Percentiles rank a stretch among this genome's conserved stretches.
Evolutionary conservation across 176 grass and related monocot genomes (phyloP).

Genomic region (Cenchrus americanus): DNA sequence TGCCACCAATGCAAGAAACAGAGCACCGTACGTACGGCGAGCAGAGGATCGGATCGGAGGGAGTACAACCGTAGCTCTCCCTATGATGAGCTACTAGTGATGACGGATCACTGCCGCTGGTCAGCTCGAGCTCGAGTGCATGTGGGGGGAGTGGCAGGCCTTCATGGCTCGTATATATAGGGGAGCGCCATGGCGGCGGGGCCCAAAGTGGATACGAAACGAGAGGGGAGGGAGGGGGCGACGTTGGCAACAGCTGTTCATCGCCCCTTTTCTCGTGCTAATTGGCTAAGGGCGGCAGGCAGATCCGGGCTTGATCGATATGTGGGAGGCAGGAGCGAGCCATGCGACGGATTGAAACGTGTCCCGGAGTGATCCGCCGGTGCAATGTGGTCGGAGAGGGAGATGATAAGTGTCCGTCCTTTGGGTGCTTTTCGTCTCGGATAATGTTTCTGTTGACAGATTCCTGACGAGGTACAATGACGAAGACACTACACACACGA

Average conservation of each 20-base stretch:
- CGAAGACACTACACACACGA: no score
- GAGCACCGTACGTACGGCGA: neutral
- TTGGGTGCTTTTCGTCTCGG: neutral
- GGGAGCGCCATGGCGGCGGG: neutral
- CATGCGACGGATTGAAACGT: constrained; percentile 1
- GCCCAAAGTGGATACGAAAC: constrained; percentile 9
- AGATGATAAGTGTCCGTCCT: neutral
- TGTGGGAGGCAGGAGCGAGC: neutral
- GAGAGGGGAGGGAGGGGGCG: constrained; percentile 38
- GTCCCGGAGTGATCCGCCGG: constrained; percentile 33
- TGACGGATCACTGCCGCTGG: neutral
- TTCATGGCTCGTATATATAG: constrained; percentile 47
- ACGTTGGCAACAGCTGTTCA: constrained; percentile 38
- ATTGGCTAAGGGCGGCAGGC: neutral
- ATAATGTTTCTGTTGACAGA: constrained; percentile 24
- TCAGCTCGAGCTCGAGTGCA: constrained; percentile 25
- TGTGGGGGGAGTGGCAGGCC: neutral
- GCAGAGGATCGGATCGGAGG: neutral
- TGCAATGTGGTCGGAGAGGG: neutral
- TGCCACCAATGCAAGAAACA: neutral
- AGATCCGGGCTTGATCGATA: constrained; percentile 17
- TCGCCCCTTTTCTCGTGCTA: neutral
- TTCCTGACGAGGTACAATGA: neutral
- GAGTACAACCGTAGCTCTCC: neutral
- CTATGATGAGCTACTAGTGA: neutral